phyloP scores from a whole-genome alignment of 2,329 filamentous ascomycete species.

The Alternaria infectoria region DNA sequence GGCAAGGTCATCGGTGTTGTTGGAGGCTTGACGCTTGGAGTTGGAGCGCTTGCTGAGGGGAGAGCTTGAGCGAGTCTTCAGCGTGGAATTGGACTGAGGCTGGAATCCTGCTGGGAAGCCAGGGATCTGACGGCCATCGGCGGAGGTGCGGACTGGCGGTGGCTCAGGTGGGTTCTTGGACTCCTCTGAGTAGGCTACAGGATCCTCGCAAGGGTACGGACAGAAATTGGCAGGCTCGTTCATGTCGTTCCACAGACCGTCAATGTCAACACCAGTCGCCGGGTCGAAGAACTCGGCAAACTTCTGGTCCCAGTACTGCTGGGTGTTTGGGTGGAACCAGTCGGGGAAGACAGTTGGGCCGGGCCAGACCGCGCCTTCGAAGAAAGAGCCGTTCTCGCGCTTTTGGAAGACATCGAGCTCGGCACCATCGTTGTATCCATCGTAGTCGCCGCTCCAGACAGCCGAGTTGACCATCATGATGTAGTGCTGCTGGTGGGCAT shows the following conservation, averaged over 20 bases:
- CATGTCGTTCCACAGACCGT: slow-evolving; percentile 67
- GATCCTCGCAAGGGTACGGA: slow-evolving; percentile 56
- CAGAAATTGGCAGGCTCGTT: slow-evolving; percentile 47
- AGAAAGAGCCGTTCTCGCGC: slow-evolving; percentile 61
- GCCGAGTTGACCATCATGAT: slow-evolving; percentile 81
- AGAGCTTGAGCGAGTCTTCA: slow-evolving; percentile 9
- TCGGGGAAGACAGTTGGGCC: slow-evolving; percentile 75
- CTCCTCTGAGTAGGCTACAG: slow-evolving; percentile 46
- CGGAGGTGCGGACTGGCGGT: slow-evolving; percentile 65
- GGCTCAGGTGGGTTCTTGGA: slow-evolving; percentile 65
- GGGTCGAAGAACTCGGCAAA: slow-evolving; percentile 71
- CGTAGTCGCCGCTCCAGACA: slow-evolving; percentile 55
- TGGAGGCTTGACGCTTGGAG: slow-evolving; percentile 21
- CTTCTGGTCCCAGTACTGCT: slow-evolving; percentile 72
- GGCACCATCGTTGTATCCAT: slow-evolving; percentile 66
- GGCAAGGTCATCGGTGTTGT: slow-evolving; percentile 45
- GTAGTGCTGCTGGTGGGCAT: slow-evolving; percentile 71
- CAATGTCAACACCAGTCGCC: slow-evolving; percentile 72
- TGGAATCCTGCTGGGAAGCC: slow-evolving; percentile 74
- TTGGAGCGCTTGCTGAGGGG: slow-evolving; percentile 2
- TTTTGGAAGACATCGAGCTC: slow-evolving; percentile 62
- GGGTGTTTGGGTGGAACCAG: slow-evolving; percentile 72
- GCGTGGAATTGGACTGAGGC: slow-evolving; percentile 48
- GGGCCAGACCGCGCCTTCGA: slow-evolving; percentile 76
- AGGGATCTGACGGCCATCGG: slow-evolving; percentile 66